Conservation (phyloP, 345 rosid genomes). For the Jatropha curcas region DNA sequence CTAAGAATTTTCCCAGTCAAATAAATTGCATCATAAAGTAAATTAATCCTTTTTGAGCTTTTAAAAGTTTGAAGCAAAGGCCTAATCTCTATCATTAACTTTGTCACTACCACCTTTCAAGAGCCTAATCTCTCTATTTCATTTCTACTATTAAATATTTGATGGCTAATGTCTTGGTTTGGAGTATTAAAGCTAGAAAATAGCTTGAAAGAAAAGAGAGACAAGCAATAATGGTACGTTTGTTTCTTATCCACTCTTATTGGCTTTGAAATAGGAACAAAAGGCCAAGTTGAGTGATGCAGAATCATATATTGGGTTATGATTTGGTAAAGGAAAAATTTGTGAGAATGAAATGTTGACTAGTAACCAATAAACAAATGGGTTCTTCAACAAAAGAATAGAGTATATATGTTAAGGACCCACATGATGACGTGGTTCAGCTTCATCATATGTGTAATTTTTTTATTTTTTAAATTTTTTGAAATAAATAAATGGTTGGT, state of each 20-base stretch:
- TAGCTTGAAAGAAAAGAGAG: not conserved
- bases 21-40: not conserved
- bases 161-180: not conserved
- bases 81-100: not conserved
- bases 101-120: no score
- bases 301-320: not conserved
- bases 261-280: not conserved
- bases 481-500: no score
- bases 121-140: not conserved
- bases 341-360: no score
- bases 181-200: not conserved
- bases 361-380: no score
- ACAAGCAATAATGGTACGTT: constrained; percentile 1
- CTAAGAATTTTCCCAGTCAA: not conserved
- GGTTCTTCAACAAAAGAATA: no score
- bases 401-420: no score
- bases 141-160: not conserved
- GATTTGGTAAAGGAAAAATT: not conserved
- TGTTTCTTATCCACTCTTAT: constrained; percentile 9
- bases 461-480: no score
- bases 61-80: constrained; percentile 11
- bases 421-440: not conserved
- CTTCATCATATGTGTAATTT: no score
- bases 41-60: not conserved
- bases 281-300: not conserved